These are phyloP conservation scores for Trichocladium antarcticum DNA, from an alignment of 495 filamentous ascomycete genomes.

Conservation along the genomic window DNA sequence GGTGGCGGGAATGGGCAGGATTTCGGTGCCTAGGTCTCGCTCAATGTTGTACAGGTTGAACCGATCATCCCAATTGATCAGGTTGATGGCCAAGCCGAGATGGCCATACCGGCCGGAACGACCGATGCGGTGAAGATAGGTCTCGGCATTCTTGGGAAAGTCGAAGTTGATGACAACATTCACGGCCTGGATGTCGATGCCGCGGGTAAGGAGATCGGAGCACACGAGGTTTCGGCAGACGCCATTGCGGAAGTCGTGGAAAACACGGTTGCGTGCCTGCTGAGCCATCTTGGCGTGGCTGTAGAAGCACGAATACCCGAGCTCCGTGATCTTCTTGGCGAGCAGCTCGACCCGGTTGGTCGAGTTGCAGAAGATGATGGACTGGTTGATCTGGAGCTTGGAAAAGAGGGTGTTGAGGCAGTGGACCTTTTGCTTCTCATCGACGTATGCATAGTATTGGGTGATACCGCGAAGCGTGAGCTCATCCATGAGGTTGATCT, in stretches of 20 bases:
- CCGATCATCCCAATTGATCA: constrained; percentile 98
- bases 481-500: constrained; percentile 99
- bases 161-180: constrained; percentile 99
- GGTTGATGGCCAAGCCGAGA: constrained; percentile 92
- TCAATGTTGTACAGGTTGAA: constrained; percentile 99
- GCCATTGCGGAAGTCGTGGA: constrained; percentile 97
- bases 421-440: constrained; percentile 98
- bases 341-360: constrained; percentile 95
- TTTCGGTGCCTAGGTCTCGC: constrained; percentile 92
- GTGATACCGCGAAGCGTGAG: constrained; percentile 96
- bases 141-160: constrained; percentile 99
- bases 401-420: constrained; percentile 98
- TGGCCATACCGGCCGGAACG: constrained; percentile 95
- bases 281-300: constrained; percentile 99
- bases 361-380: constrained; percentile 99
- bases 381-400: constrained; percentile 98
- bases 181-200: constrained; percentile 98
- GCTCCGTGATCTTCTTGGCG: constrained; percentile 97
- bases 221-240: constrained; percentile 97
- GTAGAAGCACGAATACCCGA: constrained; percentile 99
- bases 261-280: constrained; percentile 90
- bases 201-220: constrained; percentile 92
- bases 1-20: constrained; percentile 80
- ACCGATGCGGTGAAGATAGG: constrained; percentile 96
- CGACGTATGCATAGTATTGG: constrained; percentile 97